Percentiles rank a stretch among this genome's conserved stretches.
These are phyloP conservation scores for Chrysoporthe cubensis DNA, from an alignment of 2,329 filamentous ascomycete species.

Conservation along the genomic window DNA sequence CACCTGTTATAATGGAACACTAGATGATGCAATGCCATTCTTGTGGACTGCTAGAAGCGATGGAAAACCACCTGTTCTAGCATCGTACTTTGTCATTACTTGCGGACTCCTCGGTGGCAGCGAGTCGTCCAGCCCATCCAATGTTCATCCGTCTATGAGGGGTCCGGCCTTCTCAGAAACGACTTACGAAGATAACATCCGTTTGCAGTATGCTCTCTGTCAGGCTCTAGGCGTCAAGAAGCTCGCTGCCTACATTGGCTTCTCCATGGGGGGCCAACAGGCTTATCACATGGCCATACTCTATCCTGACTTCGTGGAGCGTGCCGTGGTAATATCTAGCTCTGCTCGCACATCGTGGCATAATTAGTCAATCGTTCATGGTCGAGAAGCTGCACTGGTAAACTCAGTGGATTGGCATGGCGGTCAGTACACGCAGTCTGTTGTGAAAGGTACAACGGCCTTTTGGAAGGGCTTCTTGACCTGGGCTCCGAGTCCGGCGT, in stretches of 20 bases:
- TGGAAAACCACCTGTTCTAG: conserved; percentile 8
- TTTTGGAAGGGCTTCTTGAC: conserved; percentile 79
- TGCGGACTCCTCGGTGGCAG: conserved; percentile 56
- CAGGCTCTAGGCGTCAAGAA: conserved; percentile 46
- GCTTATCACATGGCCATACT: conserved; percentile 56
- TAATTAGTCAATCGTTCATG: conserved; percentile 59
- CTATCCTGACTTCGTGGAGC: conserved; percentile 50
- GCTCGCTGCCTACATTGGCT: conserved; percentile 54
- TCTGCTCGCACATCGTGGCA: conserved; percentile 54
- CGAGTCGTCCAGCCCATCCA: conserved; percentile 57
- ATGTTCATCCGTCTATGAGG: conserved; percentile 38
- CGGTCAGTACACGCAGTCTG: conserved; percentile 35
- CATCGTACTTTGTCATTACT: conserved; percentile 52
- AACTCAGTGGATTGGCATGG: conserved; percentile 46
- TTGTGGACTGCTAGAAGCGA: conserved; percentile 22
- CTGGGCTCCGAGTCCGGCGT: conserved; percentile 79
- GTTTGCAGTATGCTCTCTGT: conserved; percentile 50
- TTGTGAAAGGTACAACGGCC: conserved; percentile 45
- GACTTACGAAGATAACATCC: conserved; percentile 55
- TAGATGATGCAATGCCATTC: conserved; percentile 17
- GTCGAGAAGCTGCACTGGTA: conserved; percentile 51
- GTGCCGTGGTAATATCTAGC: conserved; percentile 53
- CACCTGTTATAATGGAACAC: conserved; percentile 16
- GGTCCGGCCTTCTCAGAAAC: conserved; percentile 47
- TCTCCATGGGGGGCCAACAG: conserved; percentile 60